Evolutionary conservation across 805 yeast species (phyloP).

Genomic region (Zygosaccharomyces bailii): DNA sequence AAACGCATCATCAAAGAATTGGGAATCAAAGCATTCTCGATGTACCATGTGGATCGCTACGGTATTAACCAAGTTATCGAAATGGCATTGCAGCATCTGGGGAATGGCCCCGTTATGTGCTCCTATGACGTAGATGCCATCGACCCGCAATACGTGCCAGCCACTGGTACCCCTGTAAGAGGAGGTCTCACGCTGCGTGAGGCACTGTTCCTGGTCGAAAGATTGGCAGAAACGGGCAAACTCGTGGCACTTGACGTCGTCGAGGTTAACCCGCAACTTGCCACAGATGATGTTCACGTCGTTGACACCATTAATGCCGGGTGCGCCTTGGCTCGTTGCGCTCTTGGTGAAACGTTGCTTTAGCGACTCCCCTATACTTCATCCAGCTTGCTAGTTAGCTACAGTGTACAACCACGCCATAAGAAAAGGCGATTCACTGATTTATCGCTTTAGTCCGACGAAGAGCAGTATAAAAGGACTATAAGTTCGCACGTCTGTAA

Average conservation of each 20-base stretch:
- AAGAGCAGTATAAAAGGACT: neutral
- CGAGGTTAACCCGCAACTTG: conserved; percentile 89
- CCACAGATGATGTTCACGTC: conserved; percentile 68
- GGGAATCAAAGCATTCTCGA: conserved; percentile 80
- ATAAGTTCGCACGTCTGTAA: neutral
- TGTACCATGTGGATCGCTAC: conserved; percentile 93
- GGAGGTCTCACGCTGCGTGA: conserved; percentile 95
- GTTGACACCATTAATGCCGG: conserved; percentile 87
- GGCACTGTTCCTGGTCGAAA: conserved; percentile 89
- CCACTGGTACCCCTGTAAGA: conserved; percentile 96
- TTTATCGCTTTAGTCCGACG: conserved; percentile 6
- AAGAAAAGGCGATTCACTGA: no score
- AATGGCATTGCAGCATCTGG: conserved; percentile 76
- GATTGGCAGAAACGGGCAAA: conserved; percentile 85
- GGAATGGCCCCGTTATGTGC: conserved; percentile 74
- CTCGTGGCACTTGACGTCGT: conserved; percentile 86
- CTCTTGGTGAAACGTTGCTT: conserved; percentile 81
- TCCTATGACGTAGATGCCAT: conserved; percentile 96
- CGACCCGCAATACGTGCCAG: conserved; percentile 91
- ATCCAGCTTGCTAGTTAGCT: neutral
- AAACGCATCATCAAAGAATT: conserved; percentile 65
- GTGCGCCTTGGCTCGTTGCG: conserved; percentile 87
- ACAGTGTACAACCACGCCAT: no score
- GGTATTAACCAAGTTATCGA: conserved; percentile 90
- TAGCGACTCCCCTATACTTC: conserved; percentile 11